Percentiles rank a stretch among this genome's conserved stretches.
These are phyloP conservation scores for Microsporum canis DNA, from an alignment of 2,329 filamentous ascomycete genomes.

Conservation along the genomic window DNA sequence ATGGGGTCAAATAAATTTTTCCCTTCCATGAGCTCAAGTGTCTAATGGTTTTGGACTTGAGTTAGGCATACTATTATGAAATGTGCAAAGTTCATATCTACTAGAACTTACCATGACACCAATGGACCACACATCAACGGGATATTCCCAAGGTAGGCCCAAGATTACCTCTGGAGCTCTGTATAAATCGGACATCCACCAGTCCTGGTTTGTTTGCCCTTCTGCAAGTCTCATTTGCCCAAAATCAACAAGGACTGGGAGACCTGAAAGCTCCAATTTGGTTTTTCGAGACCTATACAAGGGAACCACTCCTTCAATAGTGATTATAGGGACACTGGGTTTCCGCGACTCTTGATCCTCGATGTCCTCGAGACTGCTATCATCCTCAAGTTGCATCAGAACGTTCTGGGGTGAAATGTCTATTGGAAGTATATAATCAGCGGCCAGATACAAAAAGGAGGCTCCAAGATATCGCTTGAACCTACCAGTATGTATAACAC, in stretches of 20 bases:
- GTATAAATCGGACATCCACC: background rate
- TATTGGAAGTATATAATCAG: background rate
- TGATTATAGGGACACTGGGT: no score
- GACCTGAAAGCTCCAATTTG: background rate
- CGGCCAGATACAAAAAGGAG: background rate
- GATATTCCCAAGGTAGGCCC: background rate
- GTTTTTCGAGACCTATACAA: no score
- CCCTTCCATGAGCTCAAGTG: constrained; percentile 21
- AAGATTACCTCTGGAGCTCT: background rate
- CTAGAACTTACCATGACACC: no score
- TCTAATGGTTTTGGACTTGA: constrained; percentile 10
- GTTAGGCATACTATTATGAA: no score
- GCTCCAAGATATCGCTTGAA: background rate
- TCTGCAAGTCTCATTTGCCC: no score
- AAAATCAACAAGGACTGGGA: background rate
- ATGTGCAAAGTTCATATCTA: no score
- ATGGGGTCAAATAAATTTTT: constrained; percentile 21
- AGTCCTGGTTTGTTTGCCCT: background rate
- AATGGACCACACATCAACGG: background rate
- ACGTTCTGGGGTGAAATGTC: background rate
- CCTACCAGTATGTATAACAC: background rate
- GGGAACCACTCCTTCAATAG: no score
- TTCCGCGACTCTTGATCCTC: no score
- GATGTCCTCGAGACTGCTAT: no score
- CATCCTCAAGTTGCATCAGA: background rate